Conservation (phyloP, 164 flowering plant genomes). For the Nelumbo lutea region DNA sequence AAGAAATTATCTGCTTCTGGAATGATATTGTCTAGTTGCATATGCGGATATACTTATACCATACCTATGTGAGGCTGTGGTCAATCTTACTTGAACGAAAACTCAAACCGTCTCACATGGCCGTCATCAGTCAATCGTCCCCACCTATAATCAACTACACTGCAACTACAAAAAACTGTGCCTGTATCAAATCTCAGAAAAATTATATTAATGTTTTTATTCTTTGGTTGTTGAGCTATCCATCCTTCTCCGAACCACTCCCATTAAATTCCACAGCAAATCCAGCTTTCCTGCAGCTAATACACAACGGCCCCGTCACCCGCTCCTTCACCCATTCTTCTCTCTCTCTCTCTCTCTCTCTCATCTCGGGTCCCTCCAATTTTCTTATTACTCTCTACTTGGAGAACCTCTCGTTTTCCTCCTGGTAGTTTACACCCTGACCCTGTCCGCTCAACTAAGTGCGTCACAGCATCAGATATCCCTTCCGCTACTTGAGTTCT, state of each 20-base stretch:
- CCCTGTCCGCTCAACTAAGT: slow-evolving; percentile 12
- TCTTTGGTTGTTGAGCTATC: slow-evolving; percentile 46
- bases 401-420: no score
- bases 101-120: no score
- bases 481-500: slow-evolving; percentile 9
- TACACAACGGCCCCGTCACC: not conserved
- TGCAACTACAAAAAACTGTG: not conserved
- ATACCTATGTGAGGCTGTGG: no score
- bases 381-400: no score
- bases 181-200: no score
- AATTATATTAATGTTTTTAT: not conserved
- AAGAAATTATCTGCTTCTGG: no score
- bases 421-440: not conserved
- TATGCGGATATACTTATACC: no score
- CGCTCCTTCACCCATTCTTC: not conserved
- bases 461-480: slow-evolving; percentile 11
- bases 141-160: not conserved
- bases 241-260: slow-evolving; percentile 29
- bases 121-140: slow-evolving; percentile 3
- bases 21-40: no score
- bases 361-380: no score
- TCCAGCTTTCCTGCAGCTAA: slow-evolving; percentile 29
- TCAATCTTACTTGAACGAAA: no score
- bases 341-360: no score
- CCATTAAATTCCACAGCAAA: slow-evolving; percentile 17